Base-by-base conservation (phyloP, 2,329 filamentous ascomycete species). In the Xylariaceae sp. region DNA sequence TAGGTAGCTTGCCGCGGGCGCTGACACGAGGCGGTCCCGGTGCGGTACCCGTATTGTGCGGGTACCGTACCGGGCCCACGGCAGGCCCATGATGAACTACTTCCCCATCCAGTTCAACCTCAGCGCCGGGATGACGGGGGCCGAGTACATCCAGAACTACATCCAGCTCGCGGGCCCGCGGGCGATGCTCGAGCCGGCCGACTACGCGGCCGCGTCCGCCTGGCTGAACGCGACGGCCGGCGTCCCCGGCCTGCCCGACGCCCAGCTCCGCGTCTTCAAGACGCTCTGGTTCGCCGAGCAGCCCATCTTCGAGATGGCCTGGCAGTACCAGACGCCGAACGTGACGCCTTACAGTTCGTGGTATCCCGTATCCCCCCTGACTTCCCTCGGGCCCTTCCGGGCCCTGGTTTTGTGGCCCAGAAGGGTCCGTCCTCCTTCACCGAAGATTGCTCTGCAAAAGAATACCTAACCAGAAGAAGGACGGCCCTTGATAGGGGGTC, bases 331-430 rank as follows among this genome's bases (percentile, higher is more conserved):
- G 29, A 23, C 19, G 5, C 15, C 33, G 10, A 36, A 39, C 21
- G 35, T 38, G 22, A 37, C 35, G 19, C 35, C 35, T 15, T 40
- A 37, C 13, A 38, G 38, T n/a, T n/a, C n/a, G n/a, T n/a, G n/a
- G n/a, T n/a, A n/a, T n/a, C n/a, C n/a, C n/a, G n/a, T n/a, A n/a
- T n/a, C n/a, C n/a, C n/a, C n/a, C n/a, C n/a, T n/a, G n/a, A n/a
- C n/a, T n/a, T n/a, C n/a, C n/a, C n/a, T n/a, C n/a, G n/a, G n/a
- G n/a, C n/a, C n/a, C n/a, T n/a, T n/a, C n/a, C n/a, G n/a, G n/a
- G n/a, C n/a, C n/a, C n/a, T n/a, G n/a, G n/a, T n/a, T n/a, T n/a
- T n/a, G n/a, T n/a, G n/a, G n/a, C n/a, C n/a, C n/a, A n/a, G n/a
- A n/a, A n/a, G n/a, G n/a, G n/a, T n/a, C n/a, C n/a, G n/a, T n/a